These are phyloP conservation scores for Bryum argenteum DNA, from an alignment of 225 moss, liverwort and hornwort species.

Conservation along the genomic window DNA sequence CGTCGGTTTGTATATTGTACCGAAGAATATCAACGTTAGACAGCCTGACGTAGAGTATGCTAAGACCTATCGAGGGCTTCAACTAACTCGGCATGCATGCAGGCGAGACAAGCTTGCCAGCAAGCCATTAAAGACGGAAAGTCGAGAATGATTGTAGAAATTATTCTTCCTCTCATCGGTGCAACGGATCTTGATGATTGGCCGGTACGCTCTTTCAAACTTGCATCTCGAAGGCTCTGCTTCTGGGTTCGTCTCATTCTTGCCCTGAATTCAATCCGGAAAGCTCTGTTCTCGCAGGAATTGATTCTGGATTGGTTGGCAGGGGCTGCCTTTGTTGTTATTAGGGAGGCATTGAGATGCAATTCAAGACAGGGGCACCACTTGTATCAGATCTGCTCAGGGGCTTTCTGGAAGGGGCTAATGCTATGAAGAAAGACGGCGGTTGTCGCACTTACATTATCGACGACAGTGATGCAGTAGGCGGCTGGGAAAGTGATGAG, in stretches of 20 bases:
- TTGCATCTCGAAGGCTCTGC: background rate
- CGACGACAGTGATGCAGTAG: slow-evolving; percentile 82
- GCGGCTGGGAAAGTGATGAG: slow-evolving; percentile 84
- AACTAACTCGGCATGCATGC: slow-evolving; percentile 15
- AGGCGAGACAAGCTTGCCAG: slow-evolving; percentile 80
- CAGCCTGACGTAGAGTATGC: background rate
- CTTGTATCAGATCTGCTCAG: slow-evolving; percentile 72
- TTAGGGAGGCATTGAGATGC: slow-evolving; percentile 91
- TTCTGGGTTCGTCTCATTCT: background rate
- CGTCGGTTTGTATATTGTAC: background rate
- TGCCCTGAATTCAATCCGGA: background rate
- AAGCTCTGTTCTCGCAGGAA: slow-evolving; percentile 33
- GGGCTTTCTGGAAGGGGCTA: slow-evolving; percentile 66
- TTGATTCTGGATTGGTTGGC: slow-evolving; percentile 58
- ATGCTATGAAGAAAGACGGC: slow-evolving; percentile 56
- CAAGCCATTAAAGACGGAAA: slow-evolving; percentile 72
- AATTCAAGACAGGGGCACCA: slow-evolving; percentile 79
- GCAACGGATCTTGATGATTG: slow-evolving; percentile 97
- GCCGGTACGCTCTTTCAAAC: slow-evolving; percentile 57
- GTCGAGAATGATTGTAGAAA: slow-evolving; percentile 65
- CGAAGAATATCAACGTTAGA: too few relatives aligned
- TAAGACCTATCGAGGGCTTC: background rate
- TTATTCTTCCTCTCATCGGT: slow-evolving; percentile 80
- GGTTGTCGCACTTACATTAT: slow-evolving; percentile 75
- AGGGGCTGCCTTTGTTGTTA: slow-evolving; percentile 47